These are phyloP conservation scores for Pistacia integerrima DNA, from an alignment of 345 rosid species.

Conservation along the genomic window DNA sequence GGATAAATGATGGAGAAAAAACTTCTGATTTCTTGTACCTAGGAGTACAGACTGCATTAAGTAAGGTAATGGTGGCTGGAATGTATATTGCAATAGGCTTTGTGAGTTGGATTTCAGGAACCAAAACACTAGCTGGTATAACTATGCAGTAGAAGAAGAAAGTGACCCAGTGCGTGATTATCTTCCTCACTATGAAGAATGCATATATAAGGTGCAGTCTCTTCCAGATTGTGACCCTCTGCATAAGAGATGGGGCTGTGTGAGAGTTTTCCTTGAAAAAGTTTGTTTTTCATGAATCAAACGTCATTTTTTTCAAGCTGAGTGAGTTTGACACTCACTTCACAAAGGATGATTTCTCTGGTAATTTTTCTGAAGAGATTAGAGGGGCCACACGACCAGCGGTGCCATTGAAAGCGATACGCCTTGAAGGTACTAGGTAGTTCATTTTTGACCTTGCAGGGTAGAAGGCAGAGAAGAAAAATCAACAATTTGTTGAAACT, in stretches of 20 bases:
- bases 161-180: slow-evolving; percentile 45
- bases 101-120: slow-evolving; percentile 48
- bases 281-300: neutral
- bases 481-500: neutral
- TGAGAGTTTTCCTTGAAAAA: neutral
- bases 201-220: slow-evolving; percentile 50
- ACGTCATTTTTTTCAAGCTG: neutral
- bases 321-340: slow-evolving; percentile 19
- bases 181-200: slow-evolving; percentile 55
- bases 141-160: slow-evolving; percentile 59
- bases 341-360: slow-evolving; percentile 45
- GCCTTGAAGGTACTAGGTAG: slow-evolving; percentile 64
- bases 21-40: slow-evolving; percentile 25
- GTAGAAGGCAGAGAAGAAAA: neutral
- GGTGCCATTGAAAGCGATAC: slow-evolving; percentile 51
- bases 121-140: slow-evolving; percentile 48
- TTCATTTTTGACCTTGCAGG: slow-evolving; percentile 48
- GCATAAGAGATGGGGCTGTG: slow-evolving; percentile 10
- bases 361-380: slow-evolving; percentile 62
- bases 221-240: slow-evolving; percentile 53
- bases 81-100: slow-evolving; percentile 51
- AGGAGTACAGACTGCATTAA: slow-evolving; percentile 48
- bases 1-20: neutral
- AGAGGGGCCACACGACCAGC: slow-evolving; percentile 66
- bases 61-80: slow-evolving; percentile 49